Conservation (phyloP, 768 basidiomycete species). For the Termitomyces sp. region DNA sequence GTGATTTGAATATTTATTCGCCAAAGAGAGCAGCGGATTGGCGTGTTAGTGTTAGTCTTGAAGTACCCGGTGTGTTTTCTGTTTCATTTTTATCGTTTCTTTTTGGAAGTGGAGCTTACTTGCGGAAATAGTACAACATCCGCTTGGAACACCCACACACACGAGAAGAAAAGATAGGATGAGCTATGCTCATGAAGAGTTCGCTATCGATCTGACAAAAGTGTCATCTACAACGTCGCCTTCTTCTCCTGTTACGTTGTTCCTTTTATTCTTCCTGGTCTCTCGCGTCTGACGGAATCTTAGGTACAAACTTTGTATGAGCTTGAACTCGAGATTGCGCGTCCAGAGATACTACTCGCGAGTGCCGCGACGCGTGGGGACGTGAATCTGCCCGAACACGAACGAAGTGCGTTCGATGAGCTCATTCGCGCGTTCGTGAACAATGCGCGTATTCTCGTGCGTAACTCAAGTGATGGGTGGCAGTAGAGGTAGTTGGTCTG, state of each 20-base stretch:
- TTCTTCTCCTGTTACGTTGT: constrained; percentile 44
- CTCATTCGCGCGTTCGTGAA: constrained; percentile 91
- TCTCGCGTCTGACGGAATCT: constrained; percentile 3
- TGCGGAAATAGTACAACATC: constrained; percentile 51
- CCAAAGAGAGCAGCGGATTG: constrained; percentile 86
- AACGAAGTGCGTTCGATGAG: constrained; percentile 81
- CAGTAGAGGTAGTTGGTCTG: constrained; percentile 24
- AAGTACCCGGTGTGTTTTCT: constrained; percentile 69
- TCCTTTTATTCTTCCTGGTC: constrained; percentile 1
- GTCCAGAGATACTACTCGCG: constrained; percentile 66
- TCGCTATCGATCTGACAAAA: constrained; percentile 90
- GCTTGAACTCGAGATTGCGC: constrained; percentile 83
- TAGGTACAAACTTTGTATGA: constrained; percentile 74
- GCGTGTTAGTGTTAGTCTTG: constrained; percentile 90
- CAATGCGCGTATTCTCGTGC: constrained; percentile 83
- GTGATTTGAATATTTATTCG: constrained; percentile 82
- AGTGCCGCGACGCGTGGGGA: constrained; percentile 70
- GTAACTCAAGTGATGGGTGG: constrained; percentile 66
- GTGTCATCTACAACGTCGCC: constrained; percentile 59
- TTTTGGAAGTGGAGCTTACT: background rate
- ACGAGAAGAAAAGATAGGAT: constrained; percentile 85
- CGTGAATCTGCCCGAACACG: constrained; percentile 53
- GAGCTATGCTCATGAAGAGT: constrained; percentile 92
- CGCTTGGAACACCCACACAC: constrained; percentile 56
- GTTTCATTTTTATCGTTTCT: no score